A percentile compares a stretch with the other conserved stretches of the same genome.
Evolutionary conservation across 129 eudicot genomes (phyloP).

Genomic region (Flaveria brownii): DNA sequence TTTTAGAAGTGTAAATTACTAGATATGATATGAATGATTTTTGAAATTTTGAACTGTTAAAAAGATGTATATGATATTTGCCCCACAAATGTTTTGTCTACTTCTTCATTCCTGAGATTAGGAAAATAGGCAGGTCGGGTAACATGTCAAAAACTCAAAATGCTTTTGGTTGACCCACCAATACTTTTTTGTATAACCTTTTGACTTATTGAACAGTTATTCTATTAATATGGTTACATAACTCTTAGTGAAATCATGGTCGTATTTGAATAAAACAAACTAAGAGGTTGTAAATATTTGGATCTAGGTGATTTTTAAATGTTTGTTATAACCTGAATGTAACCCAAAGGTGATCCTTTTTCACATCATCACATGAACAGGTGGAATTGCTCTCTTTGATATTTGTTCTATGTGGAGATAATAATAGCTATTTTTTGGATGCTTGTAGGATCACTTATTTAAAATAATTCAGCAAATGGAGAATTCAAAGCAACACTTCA

Average conservation of each 20-base stretch:
- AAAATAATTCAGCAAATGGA: conserved; percentile 78
- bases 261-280: neutral
- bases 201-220: neutral
- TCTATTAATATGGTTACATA: neutral
- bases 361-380: neutral
- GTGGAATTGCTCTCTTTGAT: neutral
- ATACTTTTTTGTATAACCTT: neutral
- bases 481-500: conserved; percentile 76
- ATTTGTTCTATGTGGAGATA: neutral
- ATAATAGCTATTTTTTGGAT: conserved; percentile 11
- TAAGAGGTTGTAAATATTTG: too few relatives aligned
- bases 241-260: neutral
- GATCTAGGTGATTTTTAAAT: too few relatives aligned
- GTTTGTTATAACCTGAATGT: neutral
- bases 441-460: conserved; percentile 71
- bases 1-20: neutral
- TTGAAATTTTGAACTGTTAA: too few relatives aligned
- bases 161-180: too few relatives aligned
- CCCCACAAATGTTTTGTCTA: neutral
- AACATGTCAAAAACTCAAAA: too few relatives aligned
- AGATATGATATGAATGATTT: neutral
- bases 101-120: too few relatives aligned
- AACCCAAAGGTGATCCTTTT: neutral
- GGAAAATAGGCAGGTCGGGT: too few relatives aligned
- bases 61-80: neutral